Evolutionary conservation across 2,329 filamentous ascomycete genomes (phyloP), one percentile per base, ranked within the genome.

Genomic region (Phialocephala subalpina): DNA sequence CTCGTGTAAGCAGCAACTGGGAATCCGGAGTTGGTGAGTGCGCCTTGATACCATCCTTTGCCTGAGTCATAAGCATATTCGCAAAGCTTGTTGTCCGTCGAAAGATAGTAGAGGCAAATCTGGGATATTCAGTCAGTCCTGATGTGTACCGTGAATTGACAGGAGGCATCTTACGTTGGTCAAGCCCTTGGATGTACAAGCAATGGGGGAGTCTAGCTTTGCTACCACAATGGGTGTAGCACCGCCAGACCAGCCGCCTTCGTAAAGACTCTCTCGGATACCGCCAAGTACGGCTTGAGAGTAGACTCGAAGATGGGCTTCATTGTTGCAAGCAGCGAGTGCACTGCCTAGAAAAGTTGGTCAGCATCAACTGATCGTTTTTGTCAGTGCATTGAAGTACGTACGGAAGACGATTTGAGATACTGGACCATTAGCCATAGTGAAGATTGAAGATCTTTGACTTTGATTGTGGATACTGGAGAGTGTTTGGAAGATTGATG

Each of bases 81-180:
- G 22, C 45, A 33, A 25, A 66, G 64, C 27, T 62, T 66, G 53
- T 62, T 62, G 20, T 62, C 64, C 8, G 55, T 18, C 42, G 33
- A 55, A 33, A 66, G 57, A 14, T 66, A 66, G 47, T 66, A 66
- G 64, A 66, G 55, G 14, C 64, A 42, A 36, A 66, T 66, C 64
- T 66, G 18, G 22, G 16, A 29, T 16, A 2, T 27, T 14, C 7
- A 55, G 12, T 55, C 25, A 35, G 25, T 55, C 49, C 18, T 52
- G 47, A 52, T 4, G 45, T 6, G 8, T 11, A 22, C 22, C 47
- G 3, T 40, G 18, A 18, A 3, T 29, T 12, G 18, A 12, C 3
- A 42, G 38, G 12, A 42, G 38, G 29, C 9, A 33, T 4, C 57
- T 62, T 36, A 56, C 64, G n/a, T 66, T 58, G 11, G 29, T 62